Conservation (phyloP, 768 basidiomycete genomes). For the Boletus bicolor region DNA sequence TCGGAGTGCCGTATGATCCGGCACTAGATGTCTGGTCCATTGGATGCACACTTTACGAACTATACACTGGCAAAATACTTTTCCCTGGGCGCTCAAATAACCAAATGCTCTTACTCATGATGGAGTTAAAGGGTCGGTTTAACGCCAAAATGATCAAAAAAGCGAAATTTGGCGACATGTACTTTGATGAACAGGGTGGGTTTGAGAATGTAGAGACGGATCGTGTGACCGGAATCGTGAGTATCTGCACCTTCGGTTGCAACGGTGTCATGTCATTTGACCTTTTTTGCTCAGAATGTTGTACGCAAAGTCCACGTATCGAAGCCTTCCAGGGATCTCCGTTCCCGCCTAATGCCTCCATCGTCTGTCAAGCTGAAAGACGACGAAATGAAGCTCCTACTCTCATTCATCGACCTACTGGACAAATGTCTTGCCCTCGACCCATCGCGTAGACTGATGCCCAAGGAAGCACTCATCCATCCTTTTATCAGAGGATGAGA, state of each 20-base stretch:
- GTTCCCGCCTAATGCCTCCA: conserved; percentile 78
- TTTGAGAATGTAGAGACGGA: conserved; percentile 85
- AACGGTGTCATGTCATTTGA: conserved; percentile 19
- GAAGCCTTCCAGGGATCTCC: conserved; percentile 78
- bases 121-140: conserved; percentile 95
- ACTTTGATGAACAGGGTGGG: conserved; percentile 90
- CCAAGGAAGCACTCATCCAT: conserved; percentile 84
- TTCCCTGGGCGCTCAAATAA: conserved; percentile 97
- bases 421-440: conserved; percentile 91
- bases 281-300: conserved; percentile 55
- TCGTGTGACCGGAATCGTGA: conserved; percentile 76
- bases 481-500: conserved; percentile 70
- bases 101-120: conserved; percentile 96
- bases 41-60: conserved; percentile 94
- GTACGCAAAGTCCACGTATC: conserved; percentile 78
- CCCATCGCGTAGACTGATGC: conserved; percentile 80
- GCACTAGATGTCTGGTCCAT: conserved; percentile 96
- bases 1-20: conserved; percentile 93
- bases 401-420: conserved; percentile 82
- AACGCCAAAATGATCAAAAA: conserved; percentile 93
- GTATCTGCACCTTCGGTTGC: conserved; percentile 32
- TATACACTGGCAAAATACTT: conserved; percentile 95
- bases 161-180: conserved; percentile 86
- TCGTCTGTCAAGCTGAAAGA: conserved; percentile 78
- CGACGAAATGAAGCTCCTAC: conserved; percentile 78